phyloP scores from a whole-genome alignment of 768 basidiomycete species.

The Tremella yokohamensis region DNA sequence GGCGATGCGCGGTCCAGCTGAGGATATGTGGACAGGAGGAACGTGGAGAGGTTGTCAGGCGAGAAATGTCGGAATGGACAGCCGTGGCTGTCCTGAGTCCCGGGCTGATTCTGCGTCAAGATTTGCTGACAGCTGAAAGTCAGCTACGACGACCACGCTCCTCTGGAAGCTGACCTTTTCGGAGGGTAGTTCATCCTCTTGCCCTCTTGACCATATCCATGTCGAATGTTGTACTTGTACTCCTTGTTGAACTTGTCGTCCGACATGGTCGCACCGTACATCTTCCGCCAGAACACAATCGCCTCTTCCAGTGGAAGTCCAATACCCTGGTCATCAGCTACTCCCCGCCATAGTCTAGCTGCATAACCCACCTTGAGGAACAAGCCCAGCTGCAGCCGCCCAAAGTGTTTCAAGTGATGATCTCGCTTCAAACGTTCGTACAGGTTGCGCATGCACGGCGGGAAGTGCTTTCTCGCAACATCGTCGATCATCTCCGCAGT shows the following conservation, averaged over 20 bases:
- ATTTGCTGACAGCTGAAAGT: slow-evolving; percentile 78
- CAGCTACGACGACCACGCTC: neutral
- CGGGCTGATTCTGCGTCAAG: slow-evolving; percentile 65
- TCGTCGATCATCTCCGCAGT: slow-evolving; percentile 93
- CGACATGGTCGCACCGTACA: slow-evolving; percentile 64
- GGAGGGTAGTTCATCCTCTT: slow-evolving; percentile 91
- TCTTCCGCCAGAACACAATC: slow-evolving; percentile 83
- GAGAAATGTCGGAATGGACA: slow-evolving; percentile 92
- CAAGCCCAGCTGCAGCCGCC: slow-evolving; percentile 81
- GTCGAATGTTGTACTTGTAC: slow-evolving; percentile 94
- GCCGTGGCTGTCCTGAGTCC: slow-evolving; percentile 68
- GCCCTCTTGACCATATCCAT: slow-evolving; percentile 90
- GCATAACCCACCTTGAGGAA: slow-evolving; percentile 75
- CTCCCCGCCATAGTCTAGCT: neutral
- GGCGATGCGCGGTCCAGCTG: slow-evolving; percentile 59
- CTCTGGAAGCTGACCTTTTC: slow-evolving; percentile 60
- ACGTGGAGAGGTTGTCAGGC: slow-evolving; percentile 72
- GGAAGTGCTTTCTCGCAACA: slow-evolving; percentile 81
- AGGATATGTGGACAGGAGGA: slow-evolving; percentile 55
- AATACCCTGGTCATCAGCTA: slow-evolving; percentile 61
- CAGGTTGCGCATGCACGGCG: slow-evolving; percentile 87
- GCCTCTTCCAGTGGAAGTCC: slow-evolving; percentile 94
- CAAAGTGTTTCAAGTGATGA: slow-evolving; percentile 87
- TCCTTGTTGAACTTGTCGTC: slow-evolving; percentile 98
- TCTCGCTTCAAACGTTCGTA: slow-evolving; percentile 74